Evolutionary conservation across 1,139 yeast genomes (phyloP), one percentile per base, ranked within the genome.

Genomic region (Diutina siamensis): DNA sequence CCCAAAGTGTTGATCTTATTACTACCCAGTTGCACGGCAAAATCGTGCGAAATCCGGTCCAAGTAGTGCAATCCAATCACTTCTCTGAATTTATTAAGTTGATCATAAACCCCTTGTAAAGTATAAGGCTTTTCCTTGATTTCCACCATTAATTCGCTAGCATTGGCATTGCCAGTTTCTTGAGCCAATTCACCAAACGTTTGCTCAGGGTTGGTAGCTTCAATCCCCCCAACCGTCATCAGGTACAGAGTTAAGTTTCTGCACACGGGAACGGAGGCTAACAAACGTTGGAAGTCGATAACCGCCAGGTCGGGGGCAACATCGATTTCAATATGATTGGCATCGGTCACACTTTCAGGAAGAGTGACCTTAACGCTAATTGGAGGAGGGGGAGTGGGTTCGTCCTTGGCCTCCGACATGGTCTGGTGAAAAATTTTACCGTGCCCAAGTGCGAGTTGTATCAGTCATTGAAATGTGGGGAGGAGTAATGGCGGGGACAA

Each of bases 231-330:
- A 47, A 60, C 58, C 46, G 54, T 58, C 28, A 85, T 64, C 7
- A 71, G 64, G 57, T 78, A 86, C 55, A 78, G 74, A 35, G 94
- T 81, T 55, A 74, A 71, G 48, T 77, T 80, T 53, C 73, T 72
- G 40, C 81, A 72, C 28, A 69, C 67, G 13, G 82, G 77, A 33
- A 77, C 61, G 25, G 77, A 65, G 28, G 72, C 65, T 47, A 86
- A 63, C 21, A 82, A 71, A 57, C 77, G 79, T 52, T 67, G 72
- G 48, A 85, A 68, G 50, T 82, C 87, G 46, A 72, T 65, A 48
- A 83, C 57, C 27, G 78, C 62, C 52, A 80, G 86, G 32, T 63
- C 58, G 42, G 55, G 52, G 19, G 59, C 50, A 12, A 60, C 58
- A 21, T 68, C 66, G 47, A 74, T 58, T 46, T 63, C 66, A 42